Evolutionary conservation across 2,329 filamentous ascomycete genomes (phyloP), one percentile per base, ranked within the genome.

Genomic region (Trichocomaceae sp.): DNA sequence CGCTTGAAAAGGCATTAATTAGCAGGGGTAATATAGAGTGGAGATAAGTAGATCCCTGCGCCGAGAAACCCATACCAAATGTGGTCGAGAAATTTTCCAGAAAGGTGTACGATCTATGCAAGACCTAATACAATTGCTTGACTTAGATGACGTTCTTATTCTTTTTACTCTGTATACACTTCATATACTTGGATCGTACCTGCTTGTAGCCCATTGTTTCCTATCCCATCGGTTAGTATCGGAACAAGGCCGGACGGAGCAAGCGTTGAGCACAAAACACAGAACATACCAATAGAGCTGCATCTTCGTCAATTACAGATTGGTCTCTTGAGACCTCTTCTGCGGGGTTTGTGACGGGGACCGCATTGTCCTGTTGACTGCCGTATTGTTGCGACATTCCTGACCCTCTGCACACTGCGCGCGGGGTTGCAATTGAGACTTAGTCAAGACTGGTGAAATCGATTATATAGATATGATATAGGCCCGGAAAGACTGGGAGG

Each of bases 41-140:
- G 15, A 29, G 46, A 29, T 29, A 29, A 8, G n/a, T n/a, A n/a
- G n/a, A 26, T 26, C 23, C 23, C 23, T 26, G 23, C 8, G n/a
- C n/a, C n/a, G n/a, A n/a, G 7, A 26, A 26, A 26, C 4, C 23
- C 70, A 33, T 64, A 82, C 79, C 79, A 59, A 83, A 83, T 12
- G 79, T 81, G 2, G 80, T 81, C 2, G 80, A 75, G 61, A 83
- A 83, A 64, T 80, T 83, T 62, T 83, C 80, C 52, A 83, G 75
- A 15, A 80, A 69, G 31, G 77, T 77, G 62, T 81, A 82, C 37
- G 78, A 80, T 57, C 80, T 72, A 65, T 82, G 79, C 39, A 83
- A 69, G 50, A 81, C 77, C 79, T 82, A 56, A 45, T n/a, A 17
- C 48, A 39, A 56, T 31, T 26, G 48, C 56, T 17, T 33, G 15